These are phyloP conservation scores for Eutypella sp. DNA, from an alignment of 2,329 filamentous ascomycete genomes.

Conservation along the genomic window DNA sequence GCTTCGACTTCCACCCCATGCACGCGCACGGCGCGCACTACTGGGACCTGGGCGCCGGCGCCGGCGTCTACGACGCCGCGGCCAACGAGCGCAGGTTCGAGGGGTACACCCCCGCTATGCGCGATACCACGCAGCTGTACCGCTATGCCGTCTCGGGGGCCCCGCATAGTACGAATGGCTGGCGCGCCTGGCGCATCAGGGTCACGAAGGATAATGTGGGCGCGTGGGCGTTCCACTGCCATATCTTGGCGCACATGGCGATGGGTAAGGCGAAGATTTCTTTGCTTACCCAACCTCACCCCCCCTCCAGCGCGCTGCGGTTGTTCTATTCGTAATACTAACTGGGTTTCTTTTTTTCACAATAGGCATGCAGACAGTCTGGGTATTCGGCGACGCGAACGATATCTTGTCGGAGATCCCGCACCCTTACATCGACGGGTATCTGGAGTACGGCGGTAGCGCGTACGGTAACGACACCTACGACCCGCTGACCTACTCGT, in stretches of 20 bases:
- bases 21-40: constrained; percentile 51
- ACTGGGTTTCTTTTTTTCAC: not conserved
- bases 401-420: constrained; percentile 31
- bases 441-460: constrained; percentile 39
- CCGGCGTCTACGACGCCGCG: constrained; percentile 45
- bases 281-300: not conserved
- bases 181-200: constrained; percentile 55
- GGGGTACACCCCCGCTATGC: constrained; percentile 31
- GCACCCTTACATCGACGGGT: constrained; percentile 32
- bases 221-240: constrained; percentile 60
- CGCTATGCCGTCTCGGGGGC: constrained; percentile 40
- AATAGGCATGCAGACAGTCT: constrained; percentile 37
- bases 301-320: not conserved
- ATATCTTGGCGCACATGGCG: constrained; percentile 54
- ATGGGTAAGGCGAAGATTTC: constrained; percentile 48
- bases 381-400: constrained; percentile 34
- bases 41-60: constrained; percentile 49
- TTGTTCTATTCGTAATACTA: not conserved
- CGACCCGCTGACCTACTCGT: constrained; percentile 24
- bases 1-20: constrained; percentile 46
- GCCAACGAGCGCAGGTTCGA: constrained; percentile 39
- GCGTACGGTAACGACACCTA: constrained; percentile 38
- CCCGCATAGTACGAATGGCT: constrained; percentile 36
- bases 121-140: constrained; percentile 52
- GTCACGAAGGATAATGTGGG: constrained; percentile 43